phyloP scores from a whole-genome alignment of 306 rosid species.

The Phaseolus lunatus region DNA sequence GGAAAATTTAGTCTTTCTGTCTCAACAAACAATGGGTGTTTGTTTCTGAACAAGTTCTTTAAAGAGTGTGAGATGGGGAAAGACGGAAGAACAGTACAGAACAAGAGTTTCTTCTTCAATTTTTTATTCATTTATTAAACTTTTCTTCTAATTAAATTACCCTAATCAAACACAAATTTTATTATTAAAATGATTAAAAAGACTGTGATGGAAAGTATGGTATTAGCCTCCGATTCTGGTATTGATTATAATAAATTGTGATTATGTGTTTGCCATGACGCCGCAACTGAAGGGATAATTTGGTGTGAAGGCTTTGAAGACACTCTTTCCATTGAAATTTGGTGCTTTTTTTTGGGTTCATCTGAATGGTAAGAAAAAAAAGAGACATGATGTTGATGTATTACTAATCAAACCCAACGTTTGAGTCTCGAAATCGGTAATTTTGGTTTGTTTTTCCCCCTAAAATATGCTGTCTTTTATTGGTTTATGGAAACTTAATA shows the following conservation, averaged over 20 bases:
- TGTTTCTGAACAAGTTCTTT: background rate
- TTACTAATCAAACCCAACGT: background rate
- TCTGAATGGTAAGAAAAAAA: background rate
- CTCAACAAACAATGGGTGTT: background rate
- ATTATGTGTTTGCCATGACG: background rate
- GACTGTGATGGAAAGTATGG: background rate
- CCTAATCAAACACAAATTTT: too few relatives aligned
- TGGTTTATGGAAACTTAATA: too few relatives aligned
- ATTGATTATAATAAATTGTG: background rate
- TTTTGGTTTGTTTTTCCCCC: background rate
- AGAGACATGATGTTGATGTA: background rate
- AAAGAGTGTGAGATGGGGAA: background rate
- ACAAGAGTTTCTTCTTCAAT: background rate
- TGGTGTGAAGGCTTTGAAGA: conserved; percentile 34
- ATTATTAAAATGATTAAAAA: background rate
- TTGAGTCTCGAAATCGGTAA: background rate
- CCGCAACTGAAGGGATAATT: conserved; percentile 44
- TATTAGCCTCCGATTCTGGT: background rate
- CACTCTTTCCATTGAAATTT: background rate
- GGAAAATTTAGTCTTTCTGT: background rate
- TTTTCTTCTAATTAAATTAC: background rate
- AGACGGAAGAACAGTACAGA: background rate
- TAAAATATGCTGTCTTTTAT: background rate
- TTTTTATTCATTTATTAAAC: background rate
- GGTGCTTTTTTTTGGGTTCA: background rate